phyloP scores from a whole-genome alignment of 2,329 filamentous ascomycete species.

The Arachnopeziza araneosa region DNA sequence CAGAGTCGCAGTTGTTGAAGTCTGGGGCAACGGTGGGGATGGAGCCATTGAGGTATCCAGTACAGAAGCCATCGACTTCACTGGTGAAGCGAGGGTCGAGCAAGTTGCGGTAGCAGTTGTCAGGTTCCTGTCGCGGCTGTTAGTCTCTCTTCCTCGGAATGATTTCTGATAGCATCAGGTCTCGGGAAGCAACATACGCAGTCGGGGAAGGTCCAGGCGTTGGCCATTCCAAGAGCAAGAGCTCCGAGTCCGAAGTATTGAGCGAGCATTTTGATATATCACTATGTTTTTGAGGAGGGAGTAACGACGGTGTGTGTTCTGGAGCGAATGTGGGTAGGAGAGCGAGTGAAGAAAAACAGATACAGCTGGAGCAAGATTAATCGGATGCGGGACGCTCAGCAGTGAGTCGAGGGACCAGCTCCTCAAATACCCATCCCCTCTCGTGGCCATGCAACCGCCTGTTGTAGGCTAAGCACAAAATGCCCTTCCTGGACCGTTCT shows the following conservation, averaged over 20 bases:
- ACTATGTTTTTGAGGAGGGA: background rate
- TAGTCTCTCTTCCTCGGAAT: background rate
- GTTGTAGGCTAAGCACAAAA: background rate
- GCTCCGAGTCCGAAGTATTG: slow-evolving; percentile 11
- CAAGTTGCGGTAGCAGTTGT: slow-evolving; percentile 35
- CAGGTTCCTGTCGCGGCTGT: slow-evolving; percentile 12
- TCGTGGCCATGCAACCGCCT: background rate
- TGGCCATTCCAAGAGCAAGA: slow-evolving; percentile 15
- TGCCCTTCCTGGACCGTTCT: background rate
- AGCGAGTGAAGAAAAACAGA: background rate
- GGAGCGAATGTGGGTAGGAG: background rate
- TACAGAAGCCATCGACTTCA: slow-evolving; percentile 31
- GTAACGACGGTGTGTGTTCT: background rate
- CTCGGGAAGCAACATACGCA: slow-evolving; percentile 14
- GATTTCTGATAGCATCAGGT: background rate
- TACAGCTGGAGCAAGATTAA: too few relatives aligned
- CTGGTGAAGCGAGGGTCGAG: slow-evolving; percentile 30
- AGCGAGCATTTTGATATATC: slow-evolving; percentile 12
- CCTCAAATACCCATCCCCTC: background rate
- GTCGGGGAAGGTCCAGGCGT: slow-evolving; percentile 19
- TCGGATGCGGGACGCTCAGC: background rate
- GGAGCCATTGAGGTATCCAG: slow-evolving; percentile 29
- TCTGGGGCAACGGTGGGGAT: slow-evolving; percentile 30
- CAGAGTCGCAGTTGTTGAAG: slow-evolving; percentile 29
- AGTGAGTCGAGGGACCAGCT: background rate